phyloP scores from a whole-genome alignment of 768 basidiomycete species.

The Lactarius akahatsu region DNA sequence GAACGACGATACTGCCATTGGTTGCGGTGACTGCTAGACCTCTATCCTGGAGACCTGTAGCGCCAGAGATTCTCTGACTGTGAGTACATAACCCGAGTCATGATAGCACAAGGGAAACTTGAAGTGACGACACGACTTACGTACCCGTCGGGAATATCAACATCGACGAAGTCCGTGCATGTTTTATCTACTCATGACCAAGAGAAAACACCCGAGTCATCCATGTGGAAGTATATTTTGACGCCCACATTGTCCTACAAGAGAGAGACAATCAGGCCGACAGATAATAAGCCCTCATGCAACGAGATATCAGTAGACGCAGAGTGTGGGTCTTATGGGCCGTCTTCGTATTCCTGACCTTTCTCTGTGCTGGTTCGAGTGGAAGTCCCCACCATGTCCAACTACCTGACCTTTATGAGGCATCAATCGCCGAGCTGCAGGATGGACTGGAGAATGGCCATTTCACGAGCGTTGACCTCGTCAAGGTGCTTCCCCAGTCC shows the following conservation, averaged over 20 bases:
- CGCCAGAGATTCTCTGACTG: too few relatives aligned
- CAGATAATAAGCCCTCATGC: not conserved
- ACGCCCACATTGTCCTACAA: too few relatives aligned
- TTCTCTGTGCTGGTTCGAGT: not conserved
- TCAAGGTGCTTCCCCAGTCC: constrained; percentile 34
- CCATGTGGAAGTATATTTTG: too few relatives aligned
- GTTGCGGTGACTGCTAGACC: not conserved
- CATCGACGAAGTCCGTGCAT: too few relatives aligned
- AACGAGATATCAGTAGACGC: not conserved
- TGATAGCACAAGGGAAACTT: too few relatives aligned
- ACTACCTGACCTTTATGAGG: constrained; percentile 45
- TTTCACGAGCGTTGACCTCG: constrained; percentile 44
- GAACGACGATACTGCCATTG: not conserved
- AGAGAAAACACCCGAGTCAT: too few relatives aligned
- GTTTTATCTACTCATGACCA: too few relatives aligned
- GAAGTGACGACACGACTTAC: too few relatives aligned
- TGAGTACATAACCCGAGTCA: too few relatives aligned
- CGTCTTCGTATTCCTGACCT: not conserved
- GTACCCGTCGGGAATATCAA: too few relatives aligned
- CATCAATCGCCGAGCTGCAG: constrained; percentile 42
- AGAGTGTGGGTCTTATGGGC: not conserved
- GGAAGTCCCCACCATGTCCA: not conserved
- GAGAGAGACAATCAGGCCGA: too few relatives aligned
- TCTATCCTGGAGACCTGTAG: too few relatives aligned
- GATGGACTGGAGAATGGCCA: constrained; percentile 37